phyloP scores from a whole-genome alignment of 139 green algal genomes.

The Asterochloris erici region DNA sequence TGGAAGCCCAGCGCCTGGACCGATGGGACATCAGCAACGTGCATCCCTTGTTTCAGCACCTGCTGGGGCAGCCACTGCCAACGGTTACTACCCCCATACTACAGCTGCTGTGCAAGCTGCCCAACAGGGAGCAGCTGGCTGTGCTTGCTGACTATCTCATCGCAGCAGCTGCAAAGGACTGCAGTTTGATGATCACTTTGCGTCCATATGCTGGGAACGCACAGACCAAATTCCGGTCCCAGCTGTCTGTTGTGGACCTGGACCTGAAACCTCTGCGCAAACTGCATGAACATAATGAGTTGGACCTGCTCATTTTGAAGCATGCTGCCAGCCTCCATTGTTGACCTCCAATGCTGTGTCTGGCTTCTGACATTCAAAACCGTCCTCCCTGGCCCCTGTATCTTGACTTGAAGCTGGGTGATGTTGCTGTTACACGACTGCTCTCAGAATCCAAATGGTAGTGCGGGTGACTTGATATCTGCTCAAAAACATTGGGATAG shows the following conservation, averaged over 20 bases:
- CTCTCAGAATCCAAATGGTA: no score
- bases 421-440: no score
- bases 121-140: slow-evolving; percentile 16
- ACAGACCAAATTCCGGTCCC: slow-evolving; percentile 8
- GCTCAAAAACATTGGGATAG: no score
- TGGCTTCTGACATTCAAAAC: no score
- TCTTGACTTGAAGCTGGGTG: no score
- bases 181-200: slow-evolving; percentile 74
- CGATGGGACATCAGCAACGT: slow-evolving; percentile 51
- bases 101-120: slow-evolving; percentile 22
- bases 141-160: slow-evolving; percentile 65
- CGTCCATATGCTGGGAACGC: slow-evolving; percentile 14
- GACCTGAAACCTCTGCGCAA: slow-evolving; percentile 73
- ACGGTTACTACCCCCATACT: neutral
- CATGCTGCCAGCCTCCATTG: neutral
- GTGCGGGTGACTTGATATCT: no score
- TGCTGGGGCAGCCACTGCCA: slow-evolving; percentile 15
- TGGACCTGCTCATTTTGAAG: slow-evolving; percentile 53
- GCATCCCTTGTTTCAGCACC: slow-evolving; percentile 27
- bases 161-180: slow-evolving; percentile 80
- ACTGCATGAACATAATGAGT: slow-evolving; percentile 43
- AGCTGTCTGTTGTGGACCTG: slow-evolving; percentile 70
- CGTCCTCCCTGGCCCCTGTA: no score
- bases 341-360: no score
- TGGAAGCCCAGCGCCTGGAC: slow-evolving; percentile 56